phyloP scores from a whole-genome alignment of 2,329 filamentous ascomycete species.

The Celoporthe dispersa region DNA sequence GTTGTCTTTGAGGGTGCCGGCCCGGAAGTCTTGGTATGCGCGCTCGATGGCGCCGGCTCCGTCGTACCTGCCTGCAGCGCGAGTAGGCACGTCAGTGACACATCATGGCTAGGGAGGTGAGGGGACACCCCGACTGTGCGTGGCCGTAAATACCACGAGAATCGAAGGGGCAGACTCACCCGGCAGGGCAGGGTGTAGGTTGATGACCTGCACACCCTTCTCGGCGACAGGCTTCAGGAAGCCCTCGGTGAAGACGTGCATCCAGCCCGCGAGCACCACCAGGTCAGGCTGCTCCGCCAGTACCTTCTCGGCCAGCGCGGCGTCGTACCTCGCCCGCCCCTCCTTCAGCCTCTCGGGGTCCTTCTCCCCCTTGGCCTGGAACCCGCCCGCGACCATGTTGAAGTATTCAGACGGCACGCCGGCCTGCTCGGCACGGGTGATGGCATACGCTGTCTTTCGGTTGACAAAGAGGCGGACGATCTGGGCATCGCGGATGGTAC shows the following conservation, averaged over 20 bases:
- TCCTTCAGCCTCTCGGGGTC: slow-evolving; percentile 58
- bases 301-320: slow-evolving; percentile 71
- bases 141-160: not conserved
- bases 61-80: slow-evolving; percentile 67
- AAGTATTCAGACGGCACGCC: slow-evolving; percentile 78
- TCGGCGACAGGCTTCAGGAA: slow-evolving; percentile 72
- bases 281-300: slow-evolving; percentile 69
- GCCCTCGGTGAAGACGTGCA: slow-evolving; percentile 75
- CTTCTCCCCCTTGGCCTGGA: slow-evolving; percentile 59
- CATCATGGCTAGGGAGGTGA: not conserved
- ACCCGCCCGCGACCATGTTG: slow-evolving; percentile 78
- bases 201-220: slow-evolving; percentile 72
- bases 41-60: slow-evolving; percentile 78
- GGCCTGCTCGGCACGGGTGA: slow-evolving; percentile 47
- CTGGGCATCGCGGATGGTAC: slow-evolving; percentile 45
- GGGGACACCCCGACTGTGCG: not conserved
- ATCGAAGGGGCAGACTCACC: slow-evolving; percentile 46
- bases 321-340: slow-evolving; percentile 73
- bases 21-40: slow-evolving; percentile 73
- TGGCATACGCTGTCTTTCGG: slow-evolving; percentile 52
- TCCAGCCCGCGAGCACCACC: slow-evolving; percentile 83
- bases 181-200: slow-evolving; percentile 77
- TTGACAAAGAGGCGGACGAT: slow-evolving; percentile 56
- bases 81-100: not conserved
- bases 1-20: slow-evolving; percentile 65